Evolutionary conservation across 2,329 filamentous ascomycete genomes (phyloP).

Genomic region (Curvularia verruculosa): DNA sequence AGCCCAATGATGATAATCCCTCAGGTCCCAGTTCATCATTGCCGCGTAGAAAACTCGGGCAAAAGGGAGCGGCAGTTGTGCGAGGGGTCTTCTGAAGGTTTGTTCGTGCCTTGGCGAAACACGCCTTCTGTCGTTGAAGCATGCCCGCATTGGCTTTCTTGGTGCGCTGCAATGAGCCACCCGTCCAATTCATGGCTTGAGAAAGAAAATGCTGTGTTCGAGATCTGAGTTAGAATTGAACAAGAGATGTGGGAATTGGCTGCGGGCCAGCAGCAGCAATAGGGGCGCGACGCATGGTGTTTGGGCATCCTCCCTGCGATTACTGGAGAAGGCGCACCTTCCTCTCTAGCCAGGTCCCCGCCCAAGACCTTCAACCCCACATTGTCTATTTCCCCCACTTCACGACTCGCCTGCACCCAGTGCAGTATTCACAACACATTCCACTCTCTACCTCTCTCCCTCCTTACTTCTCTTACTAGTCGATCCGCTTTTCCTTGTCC

Average conservation of each 20-base stretch:
- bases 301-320: background rate
- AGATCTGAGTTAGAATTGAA: background rate
- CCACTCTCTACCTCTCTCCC: too few species aligned
- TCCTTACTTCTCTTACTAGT: too few species aligned
- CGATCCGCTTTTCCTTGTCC: background rate
- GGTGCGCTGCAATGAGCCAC: conserved; percentile 51
- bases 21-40: conserved; percentile 15
- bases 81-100: conserved; percentile 33
- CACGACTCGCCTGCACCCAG: background rate
- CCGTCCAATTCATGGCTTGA: conserved; percentile 57
- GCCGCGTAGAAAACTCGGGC: conserved; percentile 30
- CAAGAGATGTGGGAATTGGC: background rate
- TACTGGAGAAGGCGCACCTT: conserved; percentile 3
- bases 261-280: background rate
- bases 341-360: conserved; percentile 5
- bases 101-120: conserved; percentile 53
- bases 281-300: background rate
- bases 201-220: background rate
- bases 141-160: conserved; percentile 46
- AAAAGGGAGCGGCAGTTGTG: conserved; percentile 26
- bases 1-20: conserved; percentile 12
- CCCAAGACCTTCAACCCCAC: background rate
- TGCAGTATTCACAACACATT: background rate
- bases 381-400: background rate
- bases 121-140: conserved; percentile 52